phyloP scores from a whole-genome alignment of 768 basidiomycete genomes.

The Amanita phalloides region DNA sequence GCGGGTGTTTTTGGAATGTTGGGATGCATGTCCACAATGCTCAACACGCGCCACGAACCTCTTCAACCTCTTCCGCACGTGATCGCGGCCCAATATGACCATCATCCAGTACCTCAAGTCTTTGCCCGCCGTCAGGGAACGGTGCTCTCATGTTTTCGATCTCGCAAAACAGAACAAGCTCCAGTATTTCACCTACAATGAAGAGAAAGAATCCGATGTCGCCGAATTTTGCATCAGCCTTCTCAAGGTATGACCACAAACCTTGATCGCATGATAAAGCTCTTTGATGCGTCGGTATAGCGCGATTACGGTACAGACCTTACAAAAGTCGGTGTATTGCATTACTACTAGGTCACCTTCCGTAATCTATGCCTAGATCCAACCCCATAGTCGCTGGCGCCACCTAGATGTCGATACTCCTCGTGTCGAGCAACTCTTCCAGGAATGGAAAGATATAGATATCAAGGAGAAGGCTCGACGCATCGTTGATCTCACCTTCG shows the following conservation, averaged over 20 bases:
- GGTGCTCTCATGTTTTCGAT: conserved; percentile 68
- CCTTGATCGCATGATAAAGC: background rate
- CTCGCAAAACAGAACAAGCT: conserved; percentile 69
- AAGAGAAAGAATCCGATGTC: conserved; percentile 60
- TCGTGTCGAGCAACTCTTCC: conserved; percentile 53
- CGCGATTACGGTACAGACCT: conserved; percentile 74
- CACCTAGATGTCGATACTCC: conserved; percentile 66
- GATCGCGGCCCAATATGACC: background rate
- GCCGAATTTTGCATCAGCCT: conserved; percentile 66
- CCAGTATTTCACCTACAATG: conserved; percentile 80
- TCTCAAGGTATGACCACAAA: conserved; percentile 48
- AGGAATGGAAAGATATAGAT: conserved; percentile 44
- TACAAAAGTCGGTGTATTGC: conserved; percentile 33
- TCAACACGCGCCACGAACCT: background rate
- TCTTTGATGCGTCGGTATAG: conserved; percentile 16
- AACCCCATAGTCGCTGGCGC: conserved; percentile 84
- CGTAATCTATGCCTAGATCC: conserved; percentile 40
- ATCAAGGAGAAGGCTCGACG: conserved; percentile 55
- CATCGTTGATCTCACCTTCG: conserved; percentile 80
- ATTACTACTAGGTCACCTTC: background rate
- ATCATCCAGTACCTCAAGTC: conserved; percentile 69
- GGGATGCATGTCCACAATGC: background rate
- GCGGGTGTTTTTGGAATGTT: conserved; percentile 36
- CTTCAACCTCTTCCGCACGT: background rate
- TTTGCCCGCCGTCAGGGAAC: conserved; percentile 81